Conservation (phyloP, 2,329 filamentous ascomycete species). For the Elsinoe necatrix region DNA sequence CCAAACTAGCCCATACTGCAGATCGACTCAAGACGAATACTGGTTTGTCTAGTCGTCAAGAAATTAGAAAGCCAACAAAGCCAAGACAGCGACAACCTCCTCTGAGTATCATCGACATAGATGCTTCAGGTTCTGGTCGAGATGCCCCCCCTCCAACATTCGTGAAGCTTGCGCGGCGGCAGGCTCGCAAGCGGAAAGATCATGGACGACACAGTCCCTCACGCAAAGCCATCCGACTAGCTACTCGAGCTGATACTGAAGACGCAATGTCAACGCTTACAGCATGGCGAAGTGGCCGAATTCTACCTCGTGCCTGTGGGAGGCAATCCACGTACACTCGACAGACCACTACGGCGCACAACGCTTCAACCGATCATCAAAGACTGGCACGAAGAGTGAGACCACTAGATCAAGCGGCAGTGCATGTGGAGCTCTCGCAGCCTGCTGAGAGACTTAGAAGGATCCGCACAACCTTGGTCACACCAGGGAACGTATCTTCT, state of each 20-base stretch:
- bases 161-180: conserved; percentile 47
- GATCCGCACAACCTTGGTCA: no score
- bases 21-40: not conserved
- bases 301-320: conserved; percentile 22
- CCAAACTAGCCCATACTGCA: not conserved
- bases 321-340: no score
- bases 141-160: conserved; percentile 42
- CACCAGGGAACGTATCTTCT: not conserved
- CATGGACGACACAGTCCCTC: conserved; percentile 44
- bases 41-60: not conserved
- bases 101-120: conserved; percentile 46
- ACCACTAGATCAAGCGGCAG: not conserved
- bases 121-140: conserved; percentile 22
- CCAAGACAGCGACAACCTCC: conserved; percentile 22
- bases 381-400: no score
- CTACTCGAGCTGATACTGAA: conserved; percentile 45
- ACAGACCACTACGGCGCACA: not conserved
- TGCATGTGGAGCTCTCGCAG: not conserved
- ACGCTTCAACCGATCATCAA: not conserved
- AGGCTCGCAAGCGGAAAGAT: conserved; percentile 41
- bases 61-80: conserved; percentile 1
- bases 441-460: no score
- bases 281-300: conserved; percentile 44
- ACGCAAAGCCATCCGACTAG: conserved; percentile 45
- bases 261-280: conserved; percentile 44